Percentiles rank a stretch among this genome's conserved stretches.
Evolutionary conservation across 176 grass and related monocot species (phyloP).

Genomic region (Zea mays): DNA sequence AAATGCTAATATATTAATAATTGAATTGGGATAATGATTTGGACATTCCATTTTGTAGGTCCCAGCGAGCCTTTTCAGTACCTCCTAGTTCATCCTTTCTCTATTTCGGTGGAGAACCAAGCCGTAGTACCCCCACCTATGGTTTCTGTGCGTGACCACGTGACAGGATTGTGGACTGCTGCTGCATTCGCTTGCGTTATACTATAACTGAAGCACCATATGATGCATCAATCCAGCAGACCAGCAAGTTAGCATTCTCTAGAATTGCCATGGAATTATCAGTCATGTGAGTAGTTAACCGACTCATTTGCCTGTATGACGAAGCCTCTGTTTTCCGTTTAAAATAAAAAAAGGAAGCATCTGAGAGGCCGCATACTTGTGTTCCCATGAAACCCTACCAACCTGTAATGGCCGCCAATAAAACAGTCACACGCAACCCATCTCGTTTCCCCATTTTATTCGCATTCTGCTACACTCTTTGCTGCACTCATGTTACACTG

Average conservation of each 20-base stretch:
- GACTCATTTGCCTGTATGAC: background rate
- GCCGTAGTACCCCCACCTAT: background rate
- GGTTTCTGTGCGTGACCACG: background rate
- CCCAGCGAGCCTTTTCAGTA: constrained; percentile 69
- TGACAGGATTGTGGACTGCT: background rate
- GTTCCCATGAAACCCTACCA: constrained; percentile 9
- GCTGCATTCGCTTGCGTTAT: constrained; percentile 6
- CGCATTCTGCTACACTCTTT: background rate
- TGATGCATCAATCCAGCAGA: constrained; percentile 16
- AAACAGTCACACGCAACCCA: background rate
- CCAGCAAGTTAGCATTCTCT: constrained; percentile 1
- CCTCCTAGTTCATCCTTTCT: constrained; percentile 34
- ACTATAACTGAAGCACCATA: constrained; percentile 21
- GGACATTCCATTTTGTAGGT: constrained; percentile 51
- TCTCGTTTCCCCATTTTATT: background rate
- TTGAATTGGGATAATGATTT: constrained; percentile 22
- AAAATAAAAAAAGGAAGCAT: background rate
- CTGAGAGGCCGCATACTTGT: constrained; percentile 2
- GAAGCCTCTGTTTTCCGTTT: background rate
- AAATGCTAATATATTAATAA: constrained; percentile 24
- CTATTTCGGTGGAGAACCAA: constrained; percentile 12
- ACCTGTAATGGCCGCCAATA: constrained; percentile 33
- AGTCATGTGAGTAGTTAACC: background rate
- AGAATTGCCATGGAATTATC: background rate
- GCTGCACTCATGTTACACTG: background rate